phyloP scores from a whole-genome alignment of 2,329 filamentous ascomycete species.

The Pseudogymnoascus destructans region DNA sequence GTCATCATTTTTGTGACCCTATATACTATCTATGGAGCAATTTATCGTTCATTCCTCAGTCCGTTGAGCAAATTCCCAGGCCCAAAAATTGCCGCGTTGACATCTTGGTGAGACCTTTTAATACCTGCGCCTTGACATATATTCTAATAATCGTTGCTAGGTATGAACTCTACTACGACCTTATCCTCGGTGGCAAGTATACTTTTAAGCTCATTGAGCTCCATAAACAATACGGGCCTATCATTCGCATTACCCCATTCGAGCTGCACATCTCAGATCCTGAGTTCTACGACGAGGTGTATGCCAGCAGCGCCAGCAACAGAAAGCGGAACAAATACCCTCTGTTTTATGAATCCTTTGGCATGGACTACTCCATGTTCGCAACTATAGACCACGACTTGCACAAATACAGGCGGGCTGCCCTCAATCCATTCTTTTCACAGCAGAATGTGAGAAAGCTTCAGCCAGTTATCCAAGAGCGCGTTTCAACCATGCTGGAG shows the following conservation, averaged over 20 bases:
- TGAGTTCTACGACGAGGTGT: constrained; percentile 18
- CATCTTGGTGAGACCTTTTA: constrained; percentile 13
- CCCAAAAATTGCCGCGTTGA: constrained; percentile 19
- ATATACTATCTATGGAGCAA: neutral
- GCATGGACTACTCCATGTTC: constrained; percentile 14
- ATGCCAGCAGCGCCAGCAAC: constrained; percentile 10
- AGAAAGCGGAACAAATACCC: constrained; percentile 12
- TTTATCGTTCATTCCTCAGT: constrained; percentile 19
- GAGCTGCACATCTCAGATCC: constrained; percentile 27
- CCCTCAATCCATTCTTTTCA: constrained; percentile 18
- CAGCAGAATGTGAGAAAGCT: constrained; percentile 13
- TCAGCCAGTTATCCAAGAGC: constrained; percentile 16
- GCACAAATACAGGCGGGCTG: constrained; percentile 15
- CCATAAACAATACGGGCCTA: constrained; percentile 31
- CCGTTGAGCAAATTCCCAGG: constrained; percentile 20
- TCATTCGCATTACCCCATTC: constrained; percentile 27
- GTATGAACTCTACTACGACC: constrained; percentile 29
- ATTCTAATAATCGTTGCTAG: neutral
- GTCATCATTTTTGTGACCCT: neutral
- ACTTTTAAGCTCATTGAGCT: constrained; percentile 31
- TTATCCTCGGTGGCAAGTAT: constrained; percentile 32
- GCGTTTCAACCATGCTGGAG: constrained; percentile 15
- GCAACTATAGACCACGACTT: constrained; percentile 15
- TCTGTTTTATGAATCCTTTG: constrained; percentile 11
- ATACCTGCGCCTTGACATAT: neutral